Evolutionary conservation across 495 filamentous ascomycete species (phyloP).

Genomic region (Hypomontagnella submonticulosa): DNA sequence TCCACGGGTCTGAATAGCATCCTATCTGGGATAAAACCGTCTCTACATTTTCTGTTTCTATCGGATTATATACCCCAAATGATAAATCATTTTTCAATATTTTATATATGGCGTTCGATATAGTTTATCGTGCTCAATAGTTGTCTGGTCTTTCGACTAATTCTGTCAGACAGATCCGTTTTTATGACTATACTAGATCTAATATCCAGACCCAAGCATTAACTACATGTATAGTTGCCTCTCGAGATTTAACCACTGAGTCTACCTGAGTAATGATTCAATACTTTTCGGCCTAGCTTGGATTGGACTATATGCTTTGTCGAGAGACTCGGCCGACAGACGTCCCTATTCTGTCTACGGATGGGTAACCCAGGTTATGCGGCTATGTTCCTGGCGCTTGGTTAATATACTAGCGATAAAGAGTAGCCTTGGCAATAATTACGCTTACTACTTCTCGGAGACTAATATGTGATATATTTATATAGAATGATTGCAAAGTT

Average conservation of each 20-base stretch:
- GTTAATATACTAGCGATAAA: too few relatives aligned
- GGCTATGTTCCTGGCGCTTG: too few relatives aligned
- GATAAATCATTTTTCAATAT: constrained; percentile 19
- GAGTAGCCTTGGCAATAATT: too few relatives aligned
- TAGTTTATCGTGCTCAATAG: too few relatives aligned
- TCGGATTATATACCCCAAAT: constrained; percentile 38
- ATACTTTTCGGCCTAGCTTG: constrained; percentile 3
- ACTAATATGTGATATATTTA: too few relatives aligned
- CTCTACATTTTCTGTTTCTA: constrained; percentile 12
- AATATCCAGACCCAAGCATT: neutral
- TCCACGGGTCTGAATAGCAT: constrained; percentile 15
- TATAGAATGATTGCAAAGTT: too few relatives aligned
- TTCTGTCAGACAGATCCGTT: too few relatives aligned
- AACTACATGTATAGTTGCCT: too few relatives aligned
- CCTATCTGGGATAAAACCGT: neutral
- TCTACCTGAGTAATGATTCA: constrained; percentile 1
- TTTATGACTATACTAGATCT: neutral
- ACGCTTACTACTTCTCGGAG: too few relatives aligned
- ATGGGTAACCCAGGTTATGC: neutral
- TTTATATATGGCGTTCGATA: neutral
- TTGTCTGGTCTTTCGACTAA: too few relatives aligned
- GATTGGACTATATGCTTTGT: constrained; percentile 3
- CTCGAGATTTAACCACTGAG: too few relatives aligned
- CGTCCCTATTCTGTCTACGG: constrained; percentile 7
- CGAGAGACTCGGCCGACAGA: neutral